Conservation (phyloP, 2,329 filamentous ascomycete genomes). For the Fusarium lyarnte region DNA sequence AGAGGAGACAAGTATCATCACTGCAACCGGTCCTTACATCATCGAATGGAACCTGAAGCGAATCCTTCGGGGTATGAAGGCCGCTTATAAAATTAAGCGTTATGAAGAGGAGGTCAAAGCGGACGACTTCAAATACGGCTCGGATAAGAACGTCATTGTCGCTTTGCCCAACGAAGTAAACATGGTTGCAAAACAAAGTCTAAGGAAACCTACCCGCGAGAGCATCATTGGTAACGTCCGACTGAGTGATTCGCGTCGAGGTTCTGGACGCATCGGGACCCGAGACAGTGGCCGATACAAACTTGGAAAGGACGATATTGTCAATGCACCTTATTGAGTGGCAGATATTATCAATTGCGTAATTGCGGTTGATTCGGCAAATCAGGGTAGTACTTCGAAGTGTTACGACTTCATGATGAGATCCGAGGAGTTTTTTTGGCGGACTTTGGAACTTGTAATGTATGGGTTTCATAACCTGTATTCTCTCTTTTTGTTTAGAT, state of each 20-base stretch:
- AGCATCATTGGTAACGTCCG: conserved; percentile 78
- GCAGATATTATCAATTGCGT: not conserved
- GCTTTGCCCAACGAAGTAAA: conserved; percentile 97
- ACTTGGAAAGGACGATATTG: conserved; percentile 83
- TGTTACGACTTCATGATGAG: conserved; percentile 13
- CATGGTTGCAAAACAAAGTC: conserved; percentile 88
- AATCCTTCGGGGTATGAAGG: conserved; percentile 80
- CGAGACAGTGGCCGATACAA: conserved; percentile 72
- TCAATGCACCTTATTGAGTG: conserved; percentile 71
- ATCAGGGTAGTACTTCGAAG: not conserved
- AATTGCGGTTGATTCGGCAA: not conserved
- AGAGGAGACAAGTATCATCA: conserved; percentile 93
- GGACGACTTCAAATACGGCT: conserved; percentile 97
- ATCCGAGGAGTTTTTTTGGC: conserved; percentile 34
- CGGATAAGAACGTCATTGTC: conserved; percentile 97
- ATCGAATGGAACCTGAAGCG: conserved; percentile 97
- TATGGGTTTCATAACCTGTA: conserved; percentile 17
- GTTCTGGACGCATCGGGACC: conserved; percentile 62
- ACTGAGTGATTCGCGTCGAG: conserved; percentile 59
- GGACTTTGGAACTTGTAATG: conserved; percentile 30
- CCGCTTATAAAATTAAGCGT: conserved; percentile 95
- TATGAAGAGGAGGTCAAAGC: conserved; percentile 96
- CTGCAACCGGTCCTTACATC: conserved; percentile 95
- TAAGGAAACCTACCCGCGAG: conserved; percentile 90
- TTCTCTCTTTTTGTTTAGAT: conserved; percentile 43